Conservation (phyloP, 768 basidiomycete species). For the Agrocybe praecox region DNA sequence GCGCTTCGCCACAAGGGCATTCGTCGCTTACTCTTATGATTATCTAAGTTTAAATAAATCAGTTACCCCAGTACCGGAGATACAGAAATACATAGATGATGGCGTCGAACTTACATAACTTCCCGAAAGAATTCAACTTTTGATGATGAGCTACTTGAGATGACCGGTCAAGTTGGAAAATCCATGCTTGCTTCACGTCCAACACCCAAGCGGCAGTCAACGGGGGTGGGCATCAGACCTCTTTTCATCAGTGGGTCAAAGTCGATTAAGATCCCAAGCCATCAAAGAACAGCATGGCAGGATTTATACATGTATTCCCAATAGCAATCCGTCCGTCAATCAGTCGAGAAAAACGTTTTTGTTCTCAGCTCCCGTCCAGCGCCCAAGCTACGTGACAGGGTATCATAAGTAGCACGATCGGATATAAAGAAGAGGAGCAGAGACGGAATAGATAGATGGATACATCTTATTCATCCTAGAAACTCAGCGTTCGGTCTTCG, state of each 20-base stretch:
- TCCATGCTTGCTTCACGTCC: background rate
- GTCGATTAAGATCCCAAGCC: background rate
- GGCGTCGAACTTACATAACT: no score
- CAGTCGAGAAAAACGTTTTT: background rate
- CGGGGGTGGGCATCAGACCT: background rate
- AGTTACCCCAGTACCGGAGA: no score
- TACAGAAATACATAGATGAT: no score
- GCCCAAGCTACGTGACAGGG: background rate
- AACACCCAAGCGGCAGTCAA: no score
- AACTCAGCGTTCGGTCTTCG: background rate
- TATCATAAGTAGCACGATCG: background rate
- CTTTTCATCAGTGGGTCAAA: background rate
- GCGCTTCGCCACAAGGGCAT: no score
- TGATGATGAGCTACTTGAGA: background rate
- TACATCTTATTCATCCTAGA: background rate
- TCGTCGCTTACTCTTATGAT: no score
- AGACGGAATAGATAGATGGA: background rate
- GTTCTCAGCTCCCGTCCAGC: background rate
- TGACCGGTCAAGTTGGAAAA: background rate
- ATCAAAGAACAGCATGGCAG: background rate
- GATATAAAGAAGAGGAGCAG: background rate
- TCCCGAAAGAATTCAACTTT: background rate
- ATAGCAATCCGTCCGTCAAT: background rate
- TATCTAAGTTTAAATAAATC: no score
- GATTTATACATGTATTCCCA: background rate